A percentile compares a stretch with the other conserved stretches of the same genome.
Conservation (phyloP, 2,329 filamentous ascomycete species). For the Lachnellula subtilissima region DNA sequence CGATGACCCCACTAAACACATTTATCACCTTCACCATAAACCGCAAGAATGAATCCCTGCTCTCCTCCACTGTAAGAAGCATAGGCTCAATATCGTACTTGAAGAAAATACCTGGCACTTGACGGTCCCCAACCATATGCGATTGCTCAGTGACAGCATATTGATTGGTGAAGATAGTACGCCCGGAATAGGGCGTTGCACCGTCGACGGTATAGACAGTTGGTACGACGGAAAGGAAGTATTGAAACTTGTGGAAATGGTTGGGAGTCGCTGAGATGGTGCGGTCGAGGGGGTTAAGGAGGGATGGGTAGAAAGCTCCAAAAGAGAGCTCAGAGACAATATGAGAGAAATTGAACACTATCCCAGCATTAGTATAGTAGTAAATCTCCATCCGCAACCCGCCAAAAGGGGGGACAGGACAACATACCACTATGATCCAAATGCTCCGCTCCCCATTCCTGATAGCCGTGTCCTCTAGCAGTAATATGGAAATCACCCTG, state of each 20-base stretch:
- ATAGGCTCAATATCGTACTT: constrained; percentile 99
- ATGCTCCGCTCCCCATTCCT: constrained; percentile 66
- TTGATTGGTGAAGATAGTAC: constrained; percentile 86
- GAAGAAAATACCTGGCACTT: constrained; percentile 88
- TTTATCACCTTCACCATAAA: constrained; percentile 84
- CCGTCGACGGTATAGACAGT: constrained; percentile 76
- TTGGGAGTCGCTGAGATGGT: constrained; percentile 70
- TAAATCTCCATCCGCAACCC: not conserved
- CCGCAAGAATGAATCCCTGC: constrained; percentile 66
- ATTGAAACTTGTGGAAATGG: constrained; percentile 96
- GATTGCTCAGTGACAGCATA: constrained; percentile 94
- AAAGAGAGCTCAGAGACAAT: constrained; percentile 95
- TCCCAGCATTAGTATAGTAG: constrained; percentile 27
- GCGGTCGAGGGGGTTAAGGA: constrained; percentile 89
- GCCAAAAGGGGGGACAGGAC: not conserved
- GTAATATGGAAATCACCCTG: constrained; percentile 99
- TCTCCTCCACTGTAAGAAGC: constrained; percentile 77
- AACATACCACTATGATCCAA: constrained; percentile 73
- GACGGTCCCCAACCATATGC: constrained; percentile 61
- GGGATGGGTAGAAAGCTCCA: constrained; percentile 90
- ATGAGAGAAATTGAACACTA: constrained; percentile 96
- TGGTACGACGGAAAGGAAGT: constrained; percentile 92
- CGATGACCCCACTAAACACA: constrained; percentile 82
- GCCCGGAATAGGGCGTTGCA: constrained; percentile 33
- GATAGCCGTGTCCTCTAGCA: constrained; percentile 90